Base-by-base conservation (phyloP, 1,139 yeast genomes). In the Zygosaccharomyces pseudobailii region DNA sequence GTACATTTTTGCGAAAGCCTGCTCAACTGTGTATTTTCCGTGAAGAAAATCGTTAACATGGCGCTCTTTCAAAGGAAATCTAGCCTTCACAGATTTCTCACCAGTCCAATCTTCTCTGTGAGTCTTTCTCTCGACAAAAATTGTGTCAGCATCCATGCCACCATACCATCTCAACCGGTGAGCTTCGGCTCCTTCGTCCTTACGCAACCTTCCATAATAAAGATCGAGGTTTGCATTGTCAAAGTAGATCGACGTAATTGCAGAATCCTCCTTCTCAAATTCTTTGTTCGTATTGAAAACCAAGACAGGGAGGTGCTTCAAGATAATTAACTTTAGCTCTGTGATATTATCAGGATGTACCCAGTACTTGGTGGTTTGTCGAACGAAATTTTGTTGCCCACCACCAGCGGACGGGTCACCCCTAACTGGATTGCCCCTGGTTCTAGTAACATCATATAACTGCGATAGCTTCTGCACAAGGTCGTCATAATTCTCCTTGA, bases 101-200 rank as follows among this genome's bases (percentile, higher is more conserved):
- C 98, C 98, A 3, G 98, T 92, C 98, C 98, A 92, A 71, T 92
- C 98, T 69, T 92, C 98, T 69, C 98, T 80, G 66, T 92, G 98
- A 10, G 98, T 92, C 69, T 92, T 92, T 69, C 98, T 82, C 71
- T 92, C 98, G 32, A 92, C 96, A 57, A 92, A 92, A 49, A 92
- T 88, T 45, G 87, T 87, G 57, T 90, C 96, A 3, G 92, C 79
- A 50, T 80, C 77, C 98, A 92, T 90, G 46, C 96, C 97, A 64
- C 98, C 98, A 66, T 92, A 92, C 98, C 98, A 92, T 73, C 98
- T 83, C 65, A 92, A 76, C 72, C 98, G 84, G 58, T 92, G 89
- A 21, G 98, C 98, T 70, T 92, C 98, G 7, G 98, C 98, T 67
- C 98, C 98, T 74, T 92, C 99, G 57, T 88, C 95, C 70, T 92